phyloP scores from a whole-genome alignment of 192 early-diverging fungal genomes.

The Coemansia pectinata region DNA sequence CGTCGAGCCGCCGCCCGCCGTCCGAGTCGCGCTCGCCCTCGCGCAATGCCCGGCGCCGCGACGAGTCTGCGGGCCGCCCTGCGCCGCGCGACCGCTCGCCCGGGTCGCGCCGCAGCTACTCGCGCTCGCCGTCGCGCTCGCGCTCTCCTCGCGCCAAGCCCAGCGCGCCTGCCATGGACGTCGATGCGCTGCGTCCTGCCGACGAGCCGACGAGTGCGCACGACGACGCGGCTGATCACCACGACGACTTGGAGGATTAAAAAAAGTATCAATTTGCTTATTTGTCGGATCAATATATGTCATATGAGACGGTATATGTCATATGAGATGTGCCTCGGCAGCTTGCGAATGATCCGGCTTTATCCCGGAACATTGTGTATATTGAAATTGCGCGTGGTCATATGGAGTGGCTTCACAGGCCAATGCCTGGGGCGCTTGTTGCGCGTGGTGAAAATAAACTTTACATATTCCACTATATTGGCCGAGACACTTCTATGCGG shows the following conservation, averaged over 20 bases:
- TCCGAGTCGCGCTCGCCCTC: slow-evolving; percentile 7
- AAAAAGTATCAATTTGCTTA: not conserved
- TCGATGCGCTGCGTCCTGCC: slow-evolving; percentile 14
- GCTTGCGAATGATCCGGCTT: no score
- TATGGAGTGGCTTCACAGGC: not conserved
- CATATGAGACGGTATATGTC: no score
- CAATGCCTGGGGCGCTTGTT: not conserved
- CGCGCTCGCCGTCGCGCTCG: slow-evolving; percentile 29
- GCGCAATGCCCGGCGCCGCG: slow-evolving; percentile 13
- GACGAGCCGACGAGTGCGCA: slow-evolving; percentile 8
- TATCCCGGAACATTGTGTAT: not conserved
- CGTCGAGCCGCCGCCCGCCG: not conserved
- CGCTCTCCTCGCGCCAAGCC: slow-evolving; percentile 11
- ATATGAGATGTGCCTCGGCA: no score
- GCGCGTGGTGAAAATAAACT: not conserved
- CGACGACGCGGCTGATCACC: slow-evolving; percentile 14
- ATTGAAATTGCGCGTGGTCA: not conserved
- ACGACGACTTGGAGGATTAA: slow-evolving; percentile 6
- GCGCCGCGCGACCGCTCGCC: slow-evolving; percentile 1
- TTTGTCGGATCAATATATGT: not conserved
- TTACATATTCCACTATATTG: not conserved
- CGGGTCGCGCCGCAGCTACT: slow-evolving; percentile 10
- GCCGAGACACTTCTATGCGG: not conserved
- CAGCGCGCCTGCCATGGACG: slow-evolving; percentile 13
- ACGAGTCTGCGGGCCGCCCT: slow-evolving; percentile 3